Percentiles rank a stretch among this genome's conserved stretches.
These are phyloP conservation scores for Cicer pinnatifidum DNA, from an alignment of 306 rosid genomes.

Conservation along the genomic window DNA sequence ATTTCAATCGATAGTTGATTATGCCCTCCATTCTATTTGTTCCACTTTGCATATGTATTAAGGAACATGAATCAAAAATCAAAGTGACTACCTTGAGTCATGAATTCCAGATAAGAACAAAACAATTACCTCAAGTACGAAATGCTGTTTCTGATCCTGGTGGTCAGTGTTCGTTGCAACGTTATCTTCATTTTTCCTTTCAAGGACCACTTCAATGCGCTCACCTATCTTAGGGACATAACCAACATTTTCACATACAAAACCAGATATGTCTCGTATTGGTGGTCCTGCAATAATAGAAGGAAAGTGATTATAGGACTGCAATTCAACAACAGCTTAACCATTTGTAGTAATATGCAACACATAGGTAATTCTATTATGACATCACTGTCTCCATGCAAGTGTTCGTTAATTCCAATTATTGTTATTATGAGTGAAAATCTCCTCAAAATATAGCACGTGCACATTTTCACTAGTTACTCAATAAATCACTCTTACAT, in stretches of 20 bases:
- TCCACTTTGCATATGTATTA: background rate
- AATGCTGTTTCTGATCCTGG: constrained; percentile 66
- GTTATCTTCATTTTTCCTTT: constrained; percentile 71
- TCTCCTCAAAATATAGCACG: background rate
- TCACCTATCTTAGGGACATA: constrained; percentile 86
- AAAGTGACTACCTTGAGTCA: background rate
- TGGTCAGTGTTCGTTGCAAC: constrained; percentile 64
- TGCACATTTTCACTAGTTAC: background rate
- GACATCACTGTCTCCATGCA: background rate
- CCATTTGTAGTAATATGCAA: constrained; percentile 11
- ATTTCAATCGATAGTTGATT: background rate
- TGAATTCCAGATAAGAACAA: background rate
- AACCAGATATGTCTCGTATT: constrained; percentile 91
- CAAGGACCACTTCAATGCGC: constrained; percentile 79
- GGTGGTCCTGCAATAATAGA: constrained; percentile 68
- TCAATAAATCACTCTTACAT: background rate
- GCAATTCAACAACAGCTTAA: background rate
- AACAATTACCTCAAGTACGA: constrained; percentile 60
- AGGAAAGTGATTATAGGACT: constrained; percentile 7
- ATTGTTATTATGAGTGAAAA: background rate
- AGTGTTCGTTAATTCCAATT: background rate
- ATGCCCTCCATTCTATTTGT: background rate
- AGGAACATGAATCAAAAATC: background rate
- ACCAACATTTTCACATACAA: constrained; percentile 90
- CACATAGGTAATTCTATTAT: background rate